Percentiles rank a stretch among this genome's conserved stretches.
These are phyloP conservation scores for Psilocybe tampanensis DNA, from an alignment of 768 basidiomycete genomes.

Conservation along the genomic window DNA sequence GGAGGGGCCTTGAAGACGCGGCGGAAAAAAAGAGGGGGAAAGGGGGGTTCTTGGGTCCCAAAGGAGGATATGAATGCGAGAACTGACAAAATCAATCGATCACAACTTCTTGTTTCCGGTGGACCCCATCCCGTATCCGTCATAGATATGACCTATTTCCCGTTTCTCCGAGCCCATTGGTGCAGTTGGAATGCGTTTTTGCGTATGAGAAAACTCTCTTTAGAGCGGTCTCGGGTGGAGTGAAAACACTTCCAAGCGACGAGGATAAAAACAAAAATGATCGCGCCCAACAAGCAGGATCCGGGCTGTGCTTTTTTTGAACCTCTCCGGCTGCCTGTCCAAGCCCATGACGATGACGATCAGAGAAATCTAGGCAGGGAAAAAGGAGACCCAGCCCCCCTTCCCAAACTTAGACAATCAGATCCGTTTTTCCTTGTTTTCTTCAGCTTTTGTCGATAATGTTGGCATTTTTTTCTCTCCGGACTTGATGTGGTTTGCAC, in stretches of 20 bases:
- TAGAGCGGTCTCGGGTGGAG: background rate
- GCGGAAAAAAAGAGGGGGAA: too few species aligned
- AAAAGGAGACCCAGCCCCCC: background rate
- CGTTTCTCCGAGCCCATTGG: background rate
- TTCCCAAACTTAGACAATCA: background rate
- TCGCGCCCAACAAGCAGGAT: background rate
- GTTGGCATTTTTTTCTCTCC: background rate
- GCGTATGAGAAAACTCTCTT: conserved; percentile 4
- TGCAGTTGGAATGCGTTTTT: background rate
- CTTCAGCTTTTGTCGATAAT: background rate
- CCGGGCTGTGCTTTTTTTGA: background rate
- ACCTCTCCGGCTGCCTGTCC: background rate
- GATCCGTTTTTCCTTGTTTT: background rate
- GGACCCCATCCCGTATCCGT: too few species aligned
- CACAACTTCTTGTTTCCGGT: background rate
- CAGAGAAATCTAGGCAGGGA: background rate
- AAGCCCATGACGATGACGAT: background rate
- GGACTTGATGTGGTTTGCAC: background rate
- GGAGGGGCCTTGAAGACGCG: too few species aligned
- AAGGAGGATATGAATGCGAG: background rate
- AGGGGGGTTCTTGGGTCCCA: background rate
- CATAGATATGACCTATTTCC: too few species aligned
- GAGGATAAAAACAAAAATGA: background rate
- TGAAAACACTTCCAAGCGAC: background rate
- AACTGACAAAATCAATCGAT: background rate